Evolutionary conservation across 306 rosid genomes (phyloP).

Genomic region (Quercus rubra): DNA sequence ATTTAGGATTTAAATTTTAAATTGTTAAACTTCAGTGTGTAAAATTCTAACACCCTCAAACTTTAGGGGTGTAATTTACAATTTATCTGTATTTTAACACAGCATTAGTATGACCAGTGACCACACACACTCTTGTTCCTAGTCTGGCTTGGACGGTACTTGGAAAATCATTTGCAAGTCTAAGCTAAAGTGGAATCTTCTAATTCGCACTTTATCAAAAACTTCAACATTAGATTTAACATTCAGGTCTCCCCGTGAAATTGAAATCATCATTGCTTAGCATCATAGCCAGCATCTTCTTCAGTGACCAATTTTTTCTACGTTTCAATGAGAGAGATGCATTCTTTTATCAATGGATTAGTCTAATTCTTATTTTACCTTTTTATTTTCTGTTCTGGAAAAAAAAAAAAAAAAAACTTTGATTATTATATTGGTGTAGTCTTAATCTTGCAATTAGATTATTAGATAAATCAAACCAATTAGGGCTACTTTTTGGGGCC

Average conservation of each 20-base stretch:
- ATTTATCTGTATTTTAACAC: no score
- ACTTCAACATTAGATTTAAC: not conserved
- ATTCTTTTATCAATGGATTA: not conserved
- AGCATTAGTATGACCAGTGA: no score
- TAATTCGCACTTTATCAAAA: not conserved
- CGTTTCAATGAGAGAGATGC: not conserved
- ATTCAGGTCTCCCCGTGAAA: not conserved
- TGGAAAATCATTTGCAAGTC: not conserved
- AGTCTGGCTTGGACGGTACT: not conserved
- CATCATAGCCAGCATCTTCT: slow-evolving; percentile 11
- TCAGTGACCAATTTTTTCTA: not conserved
- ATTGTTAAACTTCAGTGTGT: fast-evolving
- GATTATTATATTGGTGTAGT: not conserved
- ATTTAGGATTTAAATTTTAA: no score
- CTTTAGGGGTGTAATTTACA: fast-evolving
- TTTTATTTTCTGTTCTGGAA: not conserved
- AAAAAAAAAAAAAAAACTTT: not conserved
- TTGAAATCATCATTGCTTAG: slow-evolving; percentile 7
- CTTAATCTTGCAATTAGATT: no score
- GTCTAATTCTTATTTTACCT: not conserved
- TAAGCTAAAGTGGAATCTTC: not conserved
- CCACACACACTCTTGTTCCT: no score
- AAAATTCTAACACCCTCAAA: no score
- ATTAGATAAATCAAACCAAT: not conserved
- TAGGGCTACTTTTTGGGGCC: not conserved